Base-by-base conservation (phyloP, 805 yeast genomes). In the Suhomyces faveliae region DNA sequence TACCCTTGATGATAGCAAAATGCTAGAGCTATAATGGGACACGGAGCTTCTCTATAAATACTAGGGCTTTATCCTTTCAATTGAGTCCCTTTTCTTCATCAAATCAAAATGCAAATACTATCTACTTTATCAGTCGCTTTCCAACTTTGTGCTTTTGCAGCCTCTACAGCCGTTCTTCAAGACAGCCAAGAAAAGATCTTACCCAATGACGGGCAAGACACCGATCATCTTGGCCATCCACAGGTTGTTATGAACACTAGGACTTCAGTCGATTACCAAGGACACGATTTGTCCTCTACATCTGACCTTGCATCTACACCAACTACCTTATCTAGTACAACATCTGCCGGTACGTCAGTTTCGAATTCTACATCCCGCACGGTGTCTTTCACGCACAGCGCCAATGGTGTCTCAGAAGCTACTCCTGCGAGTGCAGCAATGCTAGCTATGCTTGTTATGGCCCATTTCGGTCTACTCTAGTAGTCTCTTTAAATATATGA, bases 101-200 rank as follows among this genome's bases (percentile, higher is more conserved):
- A 33, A 33, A 3, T 9, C 37, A 33, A 33, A 17, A 33, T 33
- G 37, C 19, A 33, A 15, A 15, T 33, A 17, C 37, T 33, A 9
- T 33, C 15, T 33, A 17, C 40, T 12, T 17, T 37, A n/a, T 15
- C 40, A 19, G 40, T 15, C 40, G 25, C 40, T 37, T 37, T 37
- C 20, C 40, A 37, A 37, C 15, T 37, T 37, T 21, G 12, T 37
- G 40, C 40, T n/a, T 20, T 37, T 19, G 40, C 24, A 12, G 40
- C 25, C 25, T 21, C 25, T 11, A 25, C 17, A n/a, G 40, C 40
- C 12, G 12, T 21, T 11, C 11, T 3, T 37, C 13, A 37, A 37
- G 7, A 37, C 10, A 13, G 5, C 40, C 25, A 12, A 8, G 25
- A 11, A 6, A 37, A 37, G 21, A 20, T 20, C 2, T 4, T 15